phyloP scores from a whole-genome alignment of 192 early-diverging fungal species.

The Coemansia sp. region DNA sequence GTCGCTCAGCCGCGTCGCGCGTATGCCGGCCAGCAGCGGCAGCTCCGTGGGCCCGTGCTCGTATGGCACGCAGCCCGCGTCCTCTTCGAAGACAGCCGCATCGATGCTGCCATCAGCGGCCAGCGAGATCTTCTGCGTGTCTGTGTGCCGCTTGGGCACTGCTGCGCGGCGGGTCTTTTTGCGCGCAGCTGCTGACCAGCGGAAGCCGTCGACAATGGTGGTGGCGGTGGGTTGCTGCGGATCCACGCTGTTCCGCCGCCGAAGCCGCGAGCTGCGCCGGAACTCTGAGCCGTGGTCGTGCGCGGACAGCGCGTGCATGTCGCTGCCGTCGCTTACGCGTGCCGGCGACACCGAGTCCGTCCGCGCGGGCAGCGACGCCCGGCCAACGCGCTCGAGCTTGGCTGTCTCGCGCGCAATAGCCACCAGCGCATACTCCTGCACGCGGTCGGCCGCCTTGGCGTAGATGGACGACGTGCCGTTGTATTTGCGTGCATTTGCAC shows the following conservation, averaged over 20 bases:
- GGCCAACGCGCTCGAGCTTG: slow-evolving; percentile 42
- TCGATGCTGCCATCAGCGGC: slow-evolving; percentile 38
- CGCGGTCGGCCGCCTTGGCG: slow-evolving; percentile 73
- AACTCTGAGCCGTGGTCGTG: slow-evolving; percentile 4
- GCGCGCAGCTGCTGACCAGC: slow-evolving; percentile 23
- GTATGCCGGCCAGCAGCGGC: slow-evolving; percentile 12
- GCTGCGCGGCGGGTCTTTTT: slow-evolving; percentile 12
- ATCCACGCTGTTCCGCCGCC: slow-evolving; percentile 29
- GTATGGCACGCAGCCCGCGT: slow-evolving; percentile 18
- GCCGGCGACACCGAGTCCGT: slow-evolving; percentile 24
- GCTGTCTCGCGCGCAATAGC: slow-evolving; percentile 65
- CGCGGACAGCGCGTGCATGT: slow-evolving; percentile 11
- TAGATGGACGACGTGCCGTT: slow-evolving; percentile 81
- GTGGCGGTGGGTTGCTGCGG: slow-evolving; percentile 19
- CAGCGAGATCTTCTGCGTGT: slow-evolving; percentile 27
- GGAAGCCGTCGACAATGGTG: slow-evolving; percentile 36
- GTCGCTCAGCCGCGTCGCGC: neutral
- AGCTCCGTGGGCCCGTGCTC: slow-evolving; percentile 4
- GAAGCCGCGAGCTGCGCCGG: slow-evolving; percentile 32
- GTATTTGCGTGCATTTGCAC: slow-evolving; percentile 78
- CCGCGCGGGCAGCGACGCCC: slow-evolving; percentile 30
- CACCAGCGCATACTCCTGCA: slow-evolving; percentile 64
- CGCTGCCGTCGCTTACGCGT: slow-evolving; percentile 32
- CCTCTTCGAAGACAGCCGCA: slow-evolving; percentile 29
- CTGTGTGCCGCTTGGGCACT: slow-evolving; percentile 25